Evolutionary conservation across 352 stramenopile species (phyloP).

Genomic region (Globisporangium okanoganense): DNA sequence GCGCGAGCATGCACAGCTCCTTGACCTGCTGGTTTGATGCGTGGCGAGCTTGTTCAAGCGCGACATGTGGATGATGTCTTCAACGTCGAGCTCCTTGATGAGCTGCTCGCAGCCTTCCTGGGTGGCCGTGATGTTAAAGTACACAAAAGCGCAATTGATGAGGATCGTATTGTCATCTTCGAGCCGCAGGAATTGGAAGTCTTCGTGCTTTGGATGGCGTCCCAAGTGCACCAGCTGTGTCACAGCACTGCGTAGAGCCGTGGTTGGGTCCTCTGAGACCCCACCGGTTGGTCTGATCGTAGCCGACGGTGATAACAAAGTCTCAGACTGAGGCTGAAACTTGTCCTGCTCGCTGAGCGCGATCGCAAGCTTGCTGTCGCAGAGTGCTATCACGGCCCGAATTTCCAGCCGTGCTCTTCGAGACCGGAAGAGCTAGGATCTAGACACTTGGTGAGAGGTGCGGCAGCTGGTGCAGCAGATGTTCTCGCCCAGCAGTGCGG

Average conservation of each 20-base stretch:
- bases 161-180: slow-evolving; percentile 43
- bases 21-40: slow-evolving; percentile 46
- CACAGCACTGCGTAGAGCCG: slow-evolving; percentile 36
- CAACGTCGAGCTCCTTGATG: slow-evolving; percentile 63
- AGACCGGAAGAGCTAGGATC: slow-evolving; percentile 38
- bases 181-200: slow-evolving; percentile 69
- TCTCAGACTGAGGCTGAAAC: background rate
- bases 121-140: slow-evolving; percentile 57
- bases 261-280: background rate
- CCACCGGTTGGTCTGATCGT: background rate
- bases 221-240: slow-evolving; percentile 61
- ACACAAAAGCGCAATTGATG: slow-evolving; percentile 68
- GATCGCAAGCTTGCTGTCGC: slow-evolving; percentile 40
- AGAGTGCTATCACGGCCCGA: slow-evolving; percentile 50
- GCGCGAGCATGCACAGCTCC: slow-evolving; percentile 62
- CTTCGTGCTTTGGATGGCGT: slow-evolving; percentile 36
- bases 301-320: background rate
- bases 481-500: slow-evolving; percentile 54
- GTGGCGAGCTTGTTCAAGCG: slow-evolving; percentile 32
- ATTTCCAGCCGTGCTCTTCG: too few species aligned
- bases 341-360: slow-evolving; percentile 35
- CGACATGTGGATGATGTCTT: slow-evolving; percentile 66
- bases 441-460: slow-evolving; percentile 35
- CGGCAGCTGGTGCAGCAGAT: slow-evolving; percentile 45
- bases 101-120: slow-evolving; percentile 70